These are phyloP conservation scores for Rhamnella rubrinervis DNA, from an alignment of 331 rosid genomes.

Conservation along the genomic window DNA sequence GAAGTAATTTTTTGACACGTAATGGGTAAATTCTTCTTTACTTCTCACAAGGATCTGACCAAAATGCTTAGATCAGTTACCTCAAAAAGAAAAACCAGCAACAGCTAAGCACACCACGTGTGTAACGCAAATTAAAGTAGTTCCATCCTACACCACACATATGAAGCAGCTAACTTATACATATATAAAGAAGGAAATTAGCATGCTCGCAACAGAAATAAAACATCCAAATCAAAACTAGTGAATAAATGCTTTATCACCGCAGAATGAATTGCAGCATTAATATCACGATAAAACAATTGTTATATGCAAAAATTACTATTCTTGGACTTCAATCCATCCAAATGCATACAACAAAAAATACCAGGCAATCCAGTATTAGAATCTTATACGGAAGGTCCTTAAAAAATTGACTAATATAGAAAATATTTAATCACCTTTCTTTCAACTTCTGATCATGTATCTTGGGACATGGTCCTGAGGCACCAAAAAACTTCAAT, in stretches of 20 bases:
- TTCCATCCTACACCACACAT: slow-evolving; percentile 23
- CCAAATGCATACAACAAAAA: background rate
- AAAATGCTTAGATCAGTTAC: slow-evolving; percentile 19
- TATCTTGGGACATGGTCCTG: slow-evolving; percentile 87
- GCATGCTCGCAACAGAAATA: slow-evolving; percentile 15
- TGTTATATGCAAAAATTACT: slow-evolving; percentile 3
- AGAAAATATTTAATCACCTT: slow-evolving; percentile 46
- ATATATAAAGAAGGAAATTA: background rate
- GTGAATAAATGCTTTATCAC: background rate
- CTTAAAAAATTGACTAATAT: background rate
- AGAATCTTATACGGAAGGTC: slow-evolving; percentile 5
- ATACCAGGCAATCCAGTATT: background rate
- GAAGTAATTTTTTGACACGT: background rate
- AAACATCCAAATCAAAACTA: background rate
- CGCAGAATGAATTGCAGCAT: background rate
- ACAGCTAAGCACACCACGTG: slow-evolving; percentile 18
- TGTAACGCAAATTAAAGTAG: slow-evolving; percentile 18
- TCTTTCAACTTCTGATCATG: slow-evolving; percentile 97
- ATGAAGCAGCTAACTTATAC: slow-evolving; percentile 14
- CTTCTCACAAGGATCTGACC: slow-evolving; percentile 3
- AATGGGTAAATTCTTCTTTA: slow-evolving; percentile 1
- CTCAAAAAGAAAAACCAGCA: slow-evolving; percentile 20
- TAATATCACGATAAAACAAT: background rate
- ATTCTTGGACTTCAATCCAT: background rate
- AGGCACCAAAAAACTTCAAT: slow-evolving; percentile 5